phyloP scores from a whole-genome alignment of 345 rosid genomes.

The Dovyalis caffra region DNA sequence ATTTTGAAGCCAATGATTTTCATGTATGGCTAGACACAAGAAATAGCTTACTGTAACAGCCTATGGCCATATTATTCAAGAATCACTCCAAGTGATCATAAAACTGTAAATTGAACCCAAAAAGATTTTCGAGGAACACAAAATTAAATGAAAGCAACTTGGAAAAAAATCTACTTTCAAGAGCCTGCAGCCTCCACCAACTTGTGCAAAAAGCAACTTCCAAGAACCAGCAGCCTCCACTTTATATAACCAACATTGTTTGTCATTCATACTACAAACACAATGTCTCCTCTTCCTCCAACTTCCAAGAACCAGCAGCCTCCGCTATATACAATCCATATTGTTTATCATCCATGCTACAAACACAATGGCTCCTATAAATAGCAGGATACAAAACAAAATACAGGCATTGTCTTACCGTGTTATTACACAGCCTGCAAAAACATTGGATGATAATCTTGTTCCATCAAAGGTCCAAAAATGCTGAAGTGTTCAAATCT shows the following conservation, averaged over 20 bases:
- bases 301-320: too few species aligned
- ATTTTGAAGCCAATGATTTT: not conserved
- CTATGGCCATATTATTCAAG: too few species aligned
- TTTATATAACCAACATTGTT: not conserved
- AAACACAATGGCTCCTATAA: too few species aligned
- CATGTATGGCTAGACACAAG: not conserved
- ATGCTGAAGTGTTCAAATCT: not conserved
- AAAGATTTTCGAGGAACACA: not conserved
- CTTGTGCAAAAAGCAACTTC: not conserved
- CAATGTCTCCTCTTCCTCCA: too few species aligned
- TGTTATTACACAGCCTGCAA: not conserved
- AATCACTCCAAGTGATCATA: not conserved
- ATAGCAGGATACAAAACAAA: too few species aligned
- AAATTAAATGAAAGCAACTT: too few species aligned
- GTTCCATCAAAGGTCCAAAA: not conserved
- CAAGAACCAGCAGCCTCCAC: not conserved
- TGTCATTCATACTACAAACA: not conserved
- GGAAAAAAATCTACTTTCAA: too few species aligned
- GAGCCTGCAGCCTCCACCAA: too few species aligned
- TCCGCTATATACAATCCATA: too few species aligned
- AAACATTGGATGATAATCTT: not conserved
- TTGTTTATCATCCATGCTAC: too few species aligned
- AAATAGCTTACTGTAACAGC: not conserved
- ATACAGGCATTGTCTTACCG: not conserved
- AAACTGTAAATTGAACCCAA: not conserved